Conservation (phyloP, 441 rosid genomes). For the Bocquillonia castaneifolia region DNA sequence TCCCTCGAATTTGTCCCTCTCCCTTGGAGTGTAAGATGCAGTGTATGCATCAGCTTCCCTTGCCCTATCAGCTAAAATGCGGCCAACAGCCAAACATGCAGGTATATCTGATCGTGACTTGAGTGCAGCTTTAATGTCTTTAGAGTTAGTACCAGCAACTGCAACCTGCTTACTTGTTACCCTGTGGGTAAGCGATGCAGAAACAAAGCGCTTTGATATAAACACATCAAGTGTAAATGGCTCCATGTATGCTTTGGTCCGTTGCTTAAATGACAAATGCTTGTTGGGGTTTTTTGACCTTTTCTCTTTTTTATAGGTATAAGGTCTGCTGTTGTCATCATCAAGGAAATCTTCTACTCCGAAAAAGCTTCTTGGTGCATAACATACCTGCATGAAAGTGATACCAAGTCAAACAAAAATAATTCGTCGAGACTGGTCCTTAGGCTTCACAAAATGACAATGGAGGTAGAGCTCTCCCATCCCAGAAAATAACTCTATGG, state of each 20-base stretch:
- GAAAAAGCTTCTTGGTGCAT: conserved; percentile 80
- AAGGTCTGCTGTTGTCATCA: conserved; percentile 77
- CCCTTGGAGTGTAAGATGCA: conserved; percentile 74
- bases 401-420: background rate
- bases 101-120: conserved; percentile 76
- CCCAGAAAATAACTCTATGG: background rate
- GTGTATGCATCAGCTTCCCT: conserved; percentile 84
- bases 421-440: background rate
- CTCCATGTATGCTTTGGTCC: conserved; percentile 79
- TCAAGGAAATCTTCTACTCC: conserved; percentile 94
- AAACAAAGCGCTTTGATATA: conserved; percentile 84
- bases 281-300: conserved; percentile 70
- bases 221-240: conserved; percentile 84
- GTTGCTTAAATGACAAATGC: conserved; percentile 74
- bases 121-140: conserved; percentile 74
- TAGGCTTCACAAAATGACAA: background rate
- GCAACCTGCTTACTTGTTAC: conserved; percentile 85
- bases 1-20: conserved; percentile 88
- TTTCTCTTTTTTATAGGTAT: conserved; percentile 73
- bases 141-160: conserved; percentile 88
- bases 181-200: conserved; percentile 84
- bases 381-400: conserved; percentile 34
- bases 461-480: background rate
- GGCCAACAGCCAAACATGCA: conserved; percentile 70
- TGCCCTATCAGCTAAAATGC: conserved; percentile 67